Conservation (phyloP, 192 early-diverging fungal genomes). For the Powellomyces hirtus region DNA sequence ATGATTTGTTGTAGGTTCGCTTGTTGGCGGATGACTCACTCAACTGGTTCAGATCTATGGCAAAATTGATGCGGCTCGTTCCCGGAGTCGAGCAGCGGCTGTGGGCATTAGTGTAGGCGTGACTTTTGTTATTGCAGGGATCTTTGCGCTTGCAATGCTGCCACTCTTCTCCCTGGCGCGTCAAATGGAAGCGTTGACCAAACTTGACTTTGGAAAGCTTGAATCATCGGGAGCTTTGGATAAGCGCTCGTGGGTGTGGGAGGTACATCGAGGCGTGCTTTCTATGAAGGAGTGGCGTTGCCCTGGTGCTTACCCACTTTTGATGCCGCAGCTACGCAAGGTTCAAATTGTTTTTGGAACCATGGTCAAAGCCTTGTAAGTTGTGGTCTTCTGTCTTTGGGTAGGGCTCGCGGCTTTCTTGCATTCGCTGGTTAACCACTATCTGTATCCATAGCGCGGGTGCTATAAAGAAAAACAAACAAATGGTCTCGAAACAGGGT, state of each 20-base stretch:
- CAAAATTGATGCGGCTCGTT: slow-evolving; percentile 10
- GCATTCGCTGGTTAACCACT: too few relatives aligned
- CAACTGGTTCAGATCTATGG: too few relatives aligned
- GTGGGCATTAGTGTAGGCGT: slow-evolving; percentile 17
- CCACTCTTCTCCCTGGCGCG: slow-evolving; percentile 5
- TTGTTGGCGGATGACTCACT: too few relatives aligned
- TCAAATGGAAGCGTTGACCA: slow-evolving; percentile 9
- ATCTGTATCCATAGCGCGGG: neutral
- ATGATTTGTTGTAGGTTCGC: too few relatives aligned
- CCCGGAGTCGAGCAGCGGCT: neutral
- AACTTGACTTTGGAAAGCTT: slow-evolving; percentile 15
- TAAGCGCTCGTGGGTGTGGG: slow-evolving; percentile 7
- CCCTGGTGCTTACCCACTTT: too few relatives aligned
- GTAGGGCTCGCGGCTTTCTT: too few relatives aligned
- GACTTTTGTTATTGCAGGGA: neutral
- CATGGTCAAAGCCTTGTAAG: slow-evolving; percentile 9
- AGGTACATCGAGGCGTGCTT: too few relatives aligned
- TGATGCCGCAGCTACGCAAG: too few relatives aligned
- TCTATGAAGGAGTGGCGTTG: too few relatives aligned
- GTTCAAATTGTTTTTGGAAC: neutral
- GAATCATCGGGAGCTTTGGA: slow-evolving; percentile 8
- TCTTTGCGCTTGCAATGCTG: slow-evolving; percentile 3
- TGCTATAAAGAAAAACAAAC: neutral
- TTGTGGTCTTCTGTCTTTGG: too few relatives aligned
- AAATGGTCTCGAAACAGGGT: neutral